Conservation (phyloP, 257 asterid species). For the Gynochthodes officinalis region DNA sequence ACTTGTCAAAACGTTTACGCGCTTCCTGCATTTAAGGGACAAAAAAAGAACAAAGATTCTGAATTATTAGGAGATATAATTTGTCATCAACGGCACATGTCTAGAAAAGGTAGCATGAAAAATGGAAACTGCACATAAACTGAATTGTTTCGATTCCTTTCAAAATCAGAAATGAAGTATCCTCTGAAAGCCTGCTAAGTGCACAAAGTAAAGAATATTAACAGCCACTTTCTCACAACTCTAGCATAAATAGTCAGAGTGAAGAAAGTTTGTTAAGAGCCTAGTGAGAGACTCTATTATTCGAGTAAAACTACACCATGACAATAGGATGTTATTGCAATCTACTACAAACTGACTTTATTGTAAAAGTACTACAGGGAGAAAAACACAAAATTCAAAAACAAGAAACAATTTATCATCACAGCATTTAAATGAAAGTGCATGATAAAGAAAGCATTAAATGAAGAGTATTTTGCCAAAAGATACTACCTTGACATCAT, state of each 20-base stretch:
- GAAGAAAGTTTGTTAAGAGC: not conserved
- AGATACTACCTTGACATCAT: slow-evolving; percentile 83
- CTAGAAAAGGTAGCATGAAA: not conserved
- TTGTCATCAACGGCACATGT: not conserved
- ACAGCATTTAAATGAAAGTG: not conserved
- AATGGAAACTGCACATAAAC: not conserved
- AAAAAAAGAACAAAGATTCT: not conserved
- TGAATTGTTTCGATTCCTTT: not conserved
- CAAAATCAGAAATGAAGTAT: not conserved
- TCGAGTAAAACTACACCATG: not conserved
- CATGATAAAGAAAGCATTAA: not conserved
- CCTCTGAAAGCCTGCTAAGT: not conserved
- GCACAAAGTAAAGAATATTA: not conserved
- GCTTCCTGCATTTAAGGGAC: slow-evolving; percentile 74
- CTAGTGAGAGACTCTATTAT: not conserved
- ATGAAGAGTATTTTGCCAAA: not conserved
- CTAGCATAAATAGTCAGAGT: not conserved
- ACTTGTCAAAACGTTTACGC: slow-evolving; percentile 93
- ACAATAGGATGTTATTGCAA: not conserved
- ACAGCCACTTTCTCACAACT: not conserved
- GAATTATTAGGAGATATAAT: not conserved
- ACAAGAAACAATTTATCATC: not conserved
- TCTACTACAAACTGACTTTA: not conserved
- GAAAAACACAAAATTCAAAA: not conserved
- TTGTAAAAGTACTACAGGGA: not conserved